Percentiles rank a stretch among this genome's conserved stretches.
Evolutionary conservation across 1,139 yeast genomes (phyloP).

Genomic region (Sugiyamaella castrensis): DNA sequence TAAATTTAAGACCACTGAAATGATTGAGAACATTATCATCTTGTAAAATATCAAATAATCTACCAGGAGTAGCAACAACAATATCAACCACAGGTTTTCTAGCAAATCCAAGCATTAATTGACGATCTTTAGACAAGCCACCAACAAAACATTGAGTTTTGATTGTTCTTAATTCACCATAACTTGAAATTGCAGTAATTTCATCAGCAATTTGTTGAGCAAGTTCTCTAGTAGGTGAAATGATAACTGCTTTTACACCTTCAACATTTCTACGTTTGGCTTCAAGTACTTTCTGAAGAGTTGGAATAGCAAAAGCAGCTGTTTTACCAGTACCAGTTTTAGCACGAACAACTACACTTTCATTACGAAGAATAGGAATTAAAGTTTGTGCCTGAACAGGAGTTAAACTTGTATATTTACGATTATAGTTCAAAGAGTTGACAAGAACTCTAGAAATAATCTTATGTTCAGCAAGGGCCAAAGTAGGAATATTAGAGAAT

Average conservation of each 20-base stretch:
- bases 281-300: constrained; percentile 55
- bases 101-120: constrained; percentile 38
- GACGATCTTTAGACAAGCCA: constrained; percentile 45
- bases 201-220: constrained; percentile 82
- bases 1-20: constrained; percentile 55
- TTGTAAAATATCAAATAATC: constrained; percentile 59
- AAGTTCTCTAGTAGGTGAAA: constrained; percentile 91
- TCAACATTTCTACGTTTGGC: constrained; percentile 34
- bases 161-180: constrained; percentile 37
- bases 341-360: constrained; percentile 77
- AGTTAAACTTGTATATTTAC: constrained; percentile 49
- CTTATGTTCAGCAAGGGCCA: constrained; percentile 30
- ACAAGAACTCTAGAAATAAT: constrained; percentile 36
- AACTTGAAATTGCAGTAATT: constrained; percentile 41
- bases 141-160: constrained; percentile 48
- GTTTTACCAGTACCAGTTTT: constrained; percentile 97
- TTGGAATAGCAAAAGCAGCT: constrained; percentile 79
- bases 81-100: constrained; percentile 44
- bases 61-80: constrained; percentile 88
- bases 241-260: constrained; percentile 53
- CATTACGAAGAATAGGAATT: constrained; percentile 57
- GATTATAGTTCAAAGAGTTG: constrained; percentile 35
- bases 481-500: constrained; percentile 35
- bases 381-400: constrained; percentile 77
- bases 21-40: constrained; percentile 46